Conservation (phyloP, 2,329 filamentous ascomycete genomes). For the Albophoma yamanashiensis region DNA sequence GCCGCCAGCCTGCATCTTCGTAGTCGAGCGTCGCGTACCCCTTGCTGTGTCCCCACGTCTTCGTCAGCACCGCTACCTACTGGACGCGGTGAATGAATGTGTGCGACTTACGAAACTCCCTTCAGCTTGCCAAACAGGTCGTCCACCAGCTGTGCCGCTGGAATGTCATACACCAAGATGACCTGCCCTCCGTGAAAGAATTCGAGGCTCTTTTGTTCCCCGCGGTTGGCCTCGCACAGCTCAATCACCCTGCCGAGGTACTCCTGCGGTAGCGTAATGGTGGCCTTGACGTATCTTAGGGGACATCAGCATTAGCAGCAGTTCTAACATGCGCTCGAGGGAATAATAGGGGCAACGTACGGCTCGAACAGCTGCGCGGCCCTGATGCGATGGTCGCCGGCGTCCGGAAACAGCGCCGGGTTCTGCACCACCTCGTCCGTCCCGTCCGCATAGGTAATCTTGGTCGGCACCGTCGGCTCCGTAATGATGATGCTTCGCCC, state of each 20-base stretch:
- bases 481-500: constrained; percentile 94
- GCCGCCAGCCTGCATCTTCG: constrained; percentile 83
- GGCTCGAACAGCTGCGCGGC: constrained; percentile 39
- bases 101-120: constrained; percentile 51
- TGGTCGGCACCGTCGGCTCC: constrained; percentile 87
- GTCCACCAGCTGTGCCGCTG: constrained; percentile 82
- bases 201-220: constrained; percentile 75
- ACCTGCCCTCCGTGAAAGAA: constrained; percentile 91
- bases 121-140: constrained; percentile 97
- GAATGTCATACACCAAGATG: constrained; percentile 86
- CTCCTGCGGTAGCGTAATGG: constrained; percentile 85
- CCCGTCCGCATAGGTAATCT: constrained; percentile 70
- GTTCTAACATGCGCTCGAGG: not conserved
- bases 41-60: constrained; percentile 33
- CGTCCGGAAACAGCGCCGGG: constrained; percentile 77
- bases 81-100: not conserved
- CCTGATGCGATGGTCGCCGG: constrained; percentile 35
- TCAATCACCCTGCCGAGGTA: constrained; percentile 93
- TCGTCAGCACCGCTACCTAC: not conserved
- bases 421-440: constrained; percentile 71
- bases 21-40: constrained; percentile 96
- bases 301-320: not conserved
- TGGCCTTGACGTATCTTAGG: constrained; percentile 60
- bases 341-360: constrained; percentile 18
- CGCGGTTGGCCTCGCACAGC: constrained; percentile 81